phyloP scores from a whole-genome alignment of 2,329 filamentous ascomycete genomes.

The Colletotrichum chrysophilum region DNA sequence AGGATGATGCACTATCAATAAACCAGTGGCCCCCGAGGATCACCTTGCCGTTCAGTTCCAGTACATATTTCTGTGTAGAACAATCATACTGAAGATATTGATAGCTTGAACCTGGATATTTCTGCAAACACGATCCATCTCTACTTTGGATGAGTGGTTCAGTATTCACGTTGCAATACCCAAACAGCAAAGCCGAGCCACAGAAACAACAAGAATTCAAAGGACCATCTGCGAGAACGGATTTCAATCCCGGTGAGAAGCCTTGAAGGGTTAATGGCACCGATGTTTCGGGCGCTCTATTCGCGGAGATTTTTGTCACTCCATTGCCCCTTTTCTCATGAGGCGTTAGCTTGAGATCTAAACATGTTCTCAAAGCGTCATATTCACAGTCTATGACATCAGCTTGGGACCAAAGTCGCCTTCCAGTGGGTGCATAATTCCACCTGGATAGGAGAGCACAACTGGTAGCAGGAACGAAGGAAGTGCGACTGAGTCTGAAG shows the following conservation, averaged over 20 bases:
- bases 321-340: no score
- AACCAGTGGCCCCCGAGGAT: neutral
- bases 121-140: fast-evolving
- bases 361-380: no score
- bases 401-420: no score
- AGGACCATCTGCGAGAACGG: neutral
- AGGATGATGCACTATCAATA: neutral
- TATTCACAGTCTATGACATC: no score
- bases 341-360: no score
- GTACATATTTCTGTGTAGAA: neutral
- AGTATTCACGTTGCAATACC: neutral
- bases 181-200: fast-evolving
- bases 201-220: fast-evolving
- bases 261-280: neutral
- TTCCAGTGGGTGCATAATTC: no score
- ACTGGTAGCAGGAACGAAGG: no score
- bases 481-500: no score
- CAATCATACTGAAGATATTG: fast-evolving
- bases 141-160: fast-evolving
- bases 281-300: no score
- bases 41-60: no score
- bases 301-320: no score
- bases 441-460: no score
- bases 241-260: fast-evolving
- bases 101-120: fast-evolving